These are phyloP conservation scores for Ascobolus immersus DNA, from an alignment of 495 filamentous ascomycete genomes.

Conservation along the genomic window DNA sequence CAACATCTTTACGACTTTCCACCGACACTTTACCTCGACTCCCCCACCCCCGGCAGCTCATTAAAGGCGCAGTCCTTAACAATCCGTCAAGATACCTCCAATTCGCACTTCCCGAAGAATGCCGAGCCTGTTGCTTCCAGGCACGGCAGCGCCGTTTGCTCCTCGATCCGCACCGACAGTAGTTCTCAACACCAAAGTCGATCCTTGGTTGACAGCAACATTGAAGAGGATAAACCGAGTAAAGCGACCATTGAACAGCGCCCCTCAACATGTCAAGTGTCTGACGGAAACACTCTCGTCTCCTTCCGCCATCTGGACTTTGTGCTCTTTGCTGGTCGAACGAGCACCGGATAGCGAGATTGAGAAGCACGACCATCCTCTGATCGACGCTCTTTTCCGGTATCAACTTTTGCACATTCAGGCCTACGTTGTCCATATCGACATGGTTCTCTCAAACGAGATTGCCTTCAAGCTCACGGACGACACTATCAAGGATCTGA, in stretches of 20 bases:
- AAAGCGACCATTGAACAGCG: slow-evolving; percentile 94
- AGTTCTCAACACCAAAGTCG: slow-evolving; percentile 77
- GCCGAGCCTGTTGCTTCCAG: slow-evolving; percentile 76
- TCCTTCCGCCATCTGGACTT: slow-evolving; percentile 77
- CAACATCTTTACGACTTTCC: no score
- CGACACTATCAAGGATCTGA: slow-evolving; percentile 81
- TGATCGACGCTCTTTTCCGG: slow-evolving; percentile 79
- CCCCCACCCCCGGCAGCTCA: no score
- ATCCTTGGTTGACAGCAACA: slow-evolving; percentile 91
- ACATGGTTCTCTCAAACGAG: slow-evolving; percentile 94
- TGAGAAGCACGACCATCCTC: slow-evolving; percentile 57
- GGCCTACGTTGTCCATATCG: slow-evolving; percentile 95
- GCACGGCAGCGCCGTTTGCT: slow-evolving; percentile 89
- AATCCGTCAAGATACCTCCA: no score
- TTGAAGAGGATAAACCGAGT: slow-evolving; percentile 92
- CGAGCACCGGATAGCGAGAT: slow-evolving; percentile 79
- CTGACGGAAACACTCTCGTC: slow-evolving; percentile 89
- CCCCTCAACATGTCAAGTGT: slow-evolving; percentile 87
- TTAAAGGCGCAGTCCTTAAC: no score
- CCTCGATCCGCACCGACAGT: slow-evolving; percentile 86
- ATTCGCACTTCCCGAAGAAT: no score
- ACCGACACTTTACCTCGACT: no score
- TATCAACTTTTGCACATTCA: slow-evolving; percentile 86
- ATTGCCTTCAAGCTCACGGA: slow-evolving; percentile 97
- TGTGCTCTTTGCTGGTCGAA: slow-evolving; percentile 78